These are phyloP conservation scores for Herpetospermum pedunculosum DNA, from an alignment of 306 rosid species.

Conservation along the genomic window DNA sequence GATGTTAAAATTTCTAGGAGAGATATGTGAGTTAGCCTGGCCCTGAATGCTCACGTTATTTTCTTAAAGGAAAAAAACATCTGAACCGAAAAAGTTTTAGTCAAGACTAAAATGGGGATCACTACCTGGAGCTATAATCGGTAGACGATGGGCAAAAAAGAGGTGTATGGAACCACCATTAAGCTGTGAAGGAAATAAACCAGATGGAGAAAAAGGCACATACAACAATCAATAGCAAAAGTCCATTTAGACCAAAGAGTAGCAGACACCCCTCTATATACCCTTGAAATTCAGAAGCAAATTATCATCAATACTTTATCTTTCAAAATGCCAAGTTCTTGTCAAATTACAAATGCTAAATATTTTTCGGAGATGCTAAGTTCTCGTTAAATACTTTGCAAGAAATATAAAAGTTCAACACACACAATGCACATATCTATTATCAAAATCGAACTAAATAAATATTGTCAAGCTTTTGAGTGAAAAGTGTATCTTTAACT, in stretches of 20 bases:
- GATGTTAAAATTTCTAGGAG: background rate
- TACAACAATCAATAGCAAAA: background rate
- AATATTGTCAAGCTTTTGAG: background rate
- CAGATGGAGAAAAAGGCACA: background rate
- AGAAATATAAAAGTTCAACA: background rate
- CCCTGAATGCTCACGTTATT: background rate
- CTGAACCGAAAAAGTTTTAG: background rate
- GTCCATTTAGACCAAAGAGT: background rate
- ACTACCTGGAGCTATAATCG: background rate
- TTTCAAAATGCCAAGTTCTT: background rate
- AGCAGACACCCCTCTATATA: background rate
- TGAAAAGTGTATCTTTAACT: background rate
- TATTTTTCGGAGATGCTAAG: background rate
- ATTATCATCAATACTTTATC: background rate
- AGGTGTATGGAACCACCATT: background rate
- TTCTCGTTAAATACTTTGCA: background rate
- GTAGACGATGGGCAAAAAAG: background rate
- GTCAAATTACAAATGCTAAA: background rate
- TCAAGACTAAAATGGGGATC: slow-evolving; percentile 1
- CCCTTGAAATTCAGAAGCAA: background rate
- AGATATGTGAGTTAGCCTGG: background rate
- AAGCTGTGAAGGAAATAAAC: background rate
- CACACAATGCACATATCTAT: background rate
- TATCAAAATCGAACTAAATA: background rate
- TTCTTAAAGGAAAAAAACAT: background rate